Evolutionary conservation across 805 yeast genomes (phyloP).

Genomic region (Torulaspora gathmanii): DNA sequence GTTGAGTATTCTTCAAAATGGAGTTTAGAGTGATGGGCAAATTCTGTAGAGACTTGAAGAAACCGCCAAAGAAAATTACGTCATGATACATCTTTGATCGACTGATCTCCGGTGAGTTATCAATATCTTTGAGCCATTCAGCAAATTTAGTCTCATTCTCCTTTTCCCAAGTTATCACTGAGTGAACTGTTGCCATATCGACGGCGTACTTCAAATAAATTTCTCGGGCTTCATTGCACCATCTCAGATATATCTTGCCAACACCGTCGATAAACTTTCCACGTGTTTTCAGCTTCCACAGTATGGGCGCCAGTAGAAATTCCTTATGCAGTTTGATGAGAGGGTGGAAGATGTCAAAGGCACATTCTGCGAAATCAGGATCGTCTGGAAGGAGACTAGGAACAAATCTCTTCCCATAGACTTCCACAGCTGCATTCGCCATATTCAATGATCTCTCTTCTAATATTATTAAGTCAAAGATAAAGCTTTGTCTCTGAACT

Average conservation of each 20-base stretch:
- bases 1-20: slow-evolving; percentile 47
- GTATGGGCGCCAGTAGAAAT: slow-evolving; percentile 52
- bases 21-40: slow-evolving; percentile 61
- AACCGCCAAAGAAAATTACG: slow-evolving; percentile 52
- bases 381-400: slow-evolving; percentile 46
- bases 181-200: slow-evolving; percentile 55
- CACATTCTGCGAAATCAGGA: slow-evolving; percentile 53
- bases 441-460: slow-evolving; percentile 68
- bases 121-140: slow-evolving; percentile 51
- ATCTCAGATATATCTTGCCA: slow-evolving; percentile 56
- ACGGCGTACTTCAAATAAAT: slow-evolving; percentile 58
- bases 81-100: slow-evolving; percentile 46
- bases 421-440: slow-evolving; percentile 58
- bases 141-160: slow-evolving; percentile 44
- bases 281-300: slow-evolving; percentile 51
- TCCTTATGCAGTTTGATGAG: slow-evolving; percentile 53
- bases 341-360: slow-evolving; percentile 53
- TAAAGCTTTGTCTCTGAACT: slow-evolving; percentile 64
- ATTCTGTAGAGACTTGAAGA: slow-evolving; percentile 50
- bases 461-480: slow-evolving; percentile 67
- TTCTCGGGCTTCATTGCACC: slow-evolving; percentile 56
- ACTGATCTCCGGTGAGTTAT: slow-evolving; percentile 44
- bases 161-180: slow-evolving; percentile 47
- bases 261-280: slow-evolving; percentile 64
- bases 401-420: slow-evolving; percentile 44